Evolutionary conservation across 1,284 basidiomycete species (phyloP), one percentile per base, ranked within the genome.

Genomic region (Heterobasidion annosum): DNA sequence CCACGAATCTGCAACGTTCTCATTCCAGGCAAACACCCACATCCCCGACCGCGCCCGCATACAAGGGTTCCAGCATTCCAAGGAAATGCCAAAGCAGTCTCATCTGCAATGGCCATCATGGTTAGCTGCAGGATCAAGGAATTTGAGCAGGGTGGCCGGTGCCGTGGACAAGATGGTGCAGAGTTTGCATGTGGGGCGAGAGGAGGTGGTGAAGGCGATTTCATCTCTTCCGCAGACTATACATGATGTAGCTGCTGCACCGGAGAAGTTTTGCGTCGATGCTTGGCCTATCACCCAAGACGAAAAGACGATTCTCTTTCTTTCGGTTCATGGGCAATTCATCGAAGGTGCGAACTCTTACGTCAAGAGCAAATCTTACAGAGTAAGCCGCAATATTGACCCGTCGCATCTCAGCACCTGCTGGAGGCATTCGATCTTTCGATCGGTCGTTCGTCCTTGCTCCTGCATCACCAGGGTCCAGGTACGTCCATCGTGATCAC

Each of bases 261-360:
- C 87, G 0, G 83, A 85, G 62, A 93, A 91, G 67, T 98, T 98
- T 68, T 85, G 85, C 58, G 79, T 98, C 40, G 96, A 99, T 66
- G 83, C 90, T 0, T 96, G 92, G 81, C 85, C 85, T 4, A 79
- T 90, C 47, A 78, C 75, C 54, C 77, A 83, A 63, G 81, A 83
- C 52, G 77, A 79, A 57, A 71, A 72, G 53, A 75, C 78, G 62
- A 79, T 78, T 34, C 70, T 99, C 51, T 85, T 96, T 63, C 78
- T 96, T 59, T 84, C 81, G 54, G 79, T 98, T 34, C 93, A 98
- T 66, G 96, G 96, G 7, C 87, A 98, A 67, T 97, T 95, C 65
- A 77, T 78, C 51, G 96, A 99, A 78, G 75, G 93, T 93, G 85
- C 75, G 57, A 50, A 40, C 10, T 52, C 55, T 50, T 42, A 47